These are phyloP conservation scores for Zoysia pacifica DNA, from an alignment of 176 grass and related monocot genomes.

Conservation along the genomic window DNA sequence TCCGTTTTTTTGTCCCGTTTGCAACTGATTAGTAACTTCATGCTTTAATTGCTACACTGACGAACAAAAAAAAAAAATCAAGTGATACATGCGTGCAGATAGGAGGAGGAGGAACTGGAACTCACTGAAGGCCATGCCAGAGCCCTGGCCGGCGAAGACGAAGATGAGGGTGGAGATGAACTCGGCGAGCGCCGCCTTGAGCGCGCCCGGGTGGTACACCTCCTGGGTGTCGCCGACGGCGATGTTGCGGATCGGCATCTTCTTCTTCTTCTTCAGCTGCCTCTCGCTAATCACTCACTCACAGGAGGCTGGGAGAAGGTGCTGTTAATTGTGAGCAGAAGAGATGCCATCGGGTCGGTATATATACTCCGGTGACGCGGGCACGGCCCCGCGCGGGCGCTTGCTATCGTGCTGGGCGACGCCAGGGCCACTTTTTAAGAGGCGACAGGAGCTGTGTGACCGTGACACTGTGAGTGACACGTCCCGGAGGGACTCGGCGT, in stretches of 20 bases:
- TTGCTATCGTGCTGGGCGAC: neutral
- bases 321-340: too few species aligned
- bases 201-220: constrained; percentile 62
- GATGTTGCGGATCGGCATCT: constrained; percentile 80
- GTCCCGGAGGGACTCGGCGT: neutral
- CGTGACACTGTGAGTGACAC: neutral
- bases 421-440: neutral
- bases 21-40: too few species aligned
- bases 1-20: too few species aligned
- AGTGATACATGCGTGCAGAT: too few species aligned
- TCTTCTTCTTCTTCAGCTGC: neutral
- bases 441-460: constrained; percentile 24
- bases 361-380: too few species aligned
- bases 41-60: too few species aligned
- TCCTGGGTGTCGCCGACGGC: constrained; percentile 66
- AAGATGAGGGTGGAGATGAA: constrained; percentile 96
- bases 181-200: constrained; percentile 88
- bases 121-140: constrained; percentile 90
- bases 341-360: too few species aligned
- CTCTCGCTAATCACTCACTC: too few species aligned
- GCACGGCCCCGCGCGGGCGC: neutral
- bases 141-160: constrained; percentile 95
- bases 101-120: neutral
- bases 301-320: too few species aligned
- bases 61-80: too few species aligned